phyloP scores from a whole-genome alignment of 805 yeast species.

The Priceomyces medius region DNA sequence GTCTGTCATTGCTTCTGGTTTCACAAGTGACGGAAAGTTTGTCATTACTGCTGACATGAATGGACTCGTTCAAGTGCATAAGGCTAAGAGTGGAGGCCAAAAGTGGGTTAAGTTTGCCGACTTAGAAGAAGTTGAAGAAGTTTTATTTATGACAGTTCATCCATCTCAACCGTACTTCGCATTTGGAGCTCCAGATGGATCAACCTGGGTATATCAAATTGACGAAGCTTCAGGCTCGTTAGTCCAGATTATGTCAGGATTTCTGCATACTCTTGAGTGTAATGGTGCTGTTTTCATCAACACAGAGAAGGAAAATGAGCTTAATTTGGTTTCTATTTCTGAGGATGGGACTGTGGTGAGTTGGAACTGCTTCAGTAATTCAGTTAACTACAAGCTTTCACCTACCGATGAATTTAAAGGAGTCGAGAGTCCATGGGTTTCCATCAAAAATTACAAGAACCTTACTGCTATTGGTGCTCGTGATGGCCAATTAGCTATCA shows the following conservation, averaged over 20 bases:
- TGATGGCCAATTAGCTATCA: slow-evolving; percentile 81
- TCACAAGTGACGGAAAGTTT: slow-evolving; percentile 78
- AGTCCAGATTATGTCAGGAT: slow-evolving; percentile 74
- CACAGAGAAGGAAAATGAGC: slow-evolving; percentile 54
- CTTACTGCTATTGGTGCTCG: slow-evolving; percentile 79
- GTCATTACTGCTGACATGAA: slow-evolving; percentile 93
- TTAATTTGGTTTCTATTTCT: slow-evolving; percentile 70
- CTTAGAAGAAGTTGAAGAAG: slow-evolving; percentile 86
- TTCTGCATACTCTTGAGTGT: slow-evolving; percentile 77
- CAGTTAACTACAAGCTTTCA: slow-evolving; percentile 63
- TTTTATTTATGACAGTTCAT: slow-evolving; percentile 79
- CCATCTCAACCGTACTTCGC: slow-evolving; percentile 82
- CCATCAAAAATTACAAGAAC: slow-evolving; percentile 53
- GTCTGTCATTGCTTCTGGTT: slow-evolving; percentile 80
- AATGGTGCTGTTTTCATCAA: slow-evolving; percentile 77
- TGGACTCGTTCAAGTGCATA: slow-evolving; percentile 76
- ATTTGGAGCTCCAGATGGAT: slow-evolving; percentile 88
- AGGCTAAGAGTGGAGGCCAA: slow-evolving; percentile 73
- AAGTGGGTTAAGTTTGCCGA: slow-evolving; percentile 72
- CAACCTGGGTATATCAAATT: slow-evolving; percentile 89
- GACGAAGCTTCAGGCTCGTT: slow-evolving; percentile 46
- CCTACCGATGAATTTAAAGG: slow-evolving; percentile 67
- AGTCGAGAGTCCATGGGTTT: slow-evolving; percentile 84
- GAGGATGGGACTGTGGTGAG: slow-evolving; percentile 84
- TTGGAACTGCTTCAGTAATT: slow-evolving; percentile 86